Conservation (phyloP, 2,329 filamentous ascomycete genomes). For the Cladophialophora immunda region DNA sequence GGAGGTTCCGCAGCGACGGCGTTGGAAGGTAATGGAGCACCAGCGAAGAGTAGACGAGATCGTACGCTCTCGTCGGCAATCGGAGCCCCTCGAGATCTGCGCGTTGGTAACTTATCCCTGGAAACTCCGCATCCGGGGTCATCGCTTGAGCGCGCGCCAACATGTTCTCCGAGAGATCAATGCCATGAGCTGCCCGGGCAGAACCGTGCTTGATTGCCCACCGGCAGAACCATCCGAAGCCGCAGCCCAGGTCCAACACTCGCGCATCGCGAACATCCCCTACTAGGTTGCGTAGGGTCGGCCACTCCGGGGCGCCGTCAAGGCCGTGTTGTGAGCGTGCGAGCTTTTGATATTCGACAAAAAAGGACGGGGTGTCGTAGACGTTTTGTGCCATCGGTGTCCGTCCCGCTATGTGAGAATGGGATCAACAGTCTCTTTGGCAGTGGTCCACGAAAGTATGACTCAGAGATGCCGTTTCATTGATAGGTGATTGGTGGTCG, state of each 20-base stretch:
- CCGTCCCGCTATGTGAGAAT: too few relatives aligned
- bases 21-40: slow-evolving; percentile 54
- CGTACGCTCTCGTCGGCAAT: slow-evolving; percentile 39
- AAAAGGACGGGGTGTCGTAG: slow-evolving; percentile 54
- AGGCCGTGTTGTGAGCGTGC: slow-evolving; percentile 53
- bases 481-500: too few relatives aligned
- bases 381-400: slow-evolving; percentile 52
- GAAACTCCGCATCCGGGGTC: not conserved
- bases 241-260: slow-evolving; percentile 67
- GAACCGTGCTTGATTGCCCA: slow-evolving; percentile 57
- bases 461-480: too few relatives aligned
- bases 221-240: slow-evolving; percentile 66
- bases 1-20: slow-evolving; percentile 42
- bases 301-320: slow-evolving; percentile 56
- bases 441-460: too few relatives aligned
- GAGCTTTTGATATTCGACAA: slow-evolving; percentile 55
- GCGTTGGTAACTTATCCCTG: slow-evolving; percentile 16
- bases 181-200: slow-evolving; percentile 55
- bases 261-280: slow-evolving; percentile 46
- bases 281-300: slow-evolving; percentile 52
- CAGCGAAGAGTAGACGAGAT: slow-evolving; percentile 54
- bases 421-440: too few relatives aligned
- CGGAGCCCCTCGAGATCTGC: slow-evolving; percentile 18
- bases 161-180: slow-evolving; percentile 66
- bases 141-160: slow-evolving; percentile 55